Evolutionary conservation across 169 alveolate genomes (phyloP).

Genomic region (Theileria parva): DNA sequence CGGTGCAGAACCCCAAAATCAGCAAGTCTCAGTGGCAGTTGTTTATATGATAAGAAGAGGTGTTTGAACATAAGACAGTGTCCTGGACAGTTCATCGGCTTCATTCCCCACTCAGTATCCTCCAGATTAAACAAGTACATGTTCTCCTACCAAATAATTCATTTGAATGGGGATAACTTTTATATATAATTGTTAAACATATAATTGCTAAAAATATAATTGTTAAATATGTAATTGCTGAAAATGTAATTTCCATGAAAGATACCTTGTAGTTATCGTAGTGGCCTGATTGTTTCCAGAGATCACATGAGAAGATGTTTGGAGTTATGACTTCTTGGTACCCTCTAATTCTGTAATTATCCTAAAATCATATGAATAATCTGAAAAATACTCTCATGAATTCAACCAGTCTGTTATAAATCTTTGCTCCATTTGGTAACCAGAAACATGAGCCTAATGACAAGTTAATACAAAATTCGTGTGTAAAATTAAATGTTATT

Average conservation of each 20-base stretch:
- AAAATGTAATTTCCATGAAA: too few species aligned
- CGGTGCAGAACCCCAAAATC: slow-evolving; percentile 99
- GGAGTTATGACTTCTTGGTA: slow-evolving; percentile 96
- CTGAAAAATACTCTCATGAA: slow-evolving; percentile 91
- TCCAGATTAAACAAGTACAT: slow-evolving; percentile 92
- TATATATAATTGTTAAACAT: too few species aligned
- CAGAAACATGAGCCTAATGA: slow-evolving; percentile 91
- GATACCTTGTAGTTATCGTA: slow-evolving; percentile 88
- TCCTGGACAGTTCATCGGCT: slow-evolving; percentile 99
- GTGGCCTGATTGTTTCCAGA: slow-evolving; percentile 99
- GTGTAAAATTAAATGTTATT: neutral
- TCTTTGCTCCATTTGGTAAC: slow-evolving; percentile 95
- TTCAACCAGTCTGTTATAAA: slow-evolving; percentile 93
- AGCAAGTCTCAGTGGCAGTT: slow-evolving; percentile 96
- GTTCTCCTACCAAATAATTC: slow-evolving; percentile 48
- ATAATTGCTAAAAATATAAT: too few species aligned
- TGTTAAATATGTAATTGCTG: too few species aligned
- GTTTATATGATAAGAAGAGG: slow-evolving; percentile 90
- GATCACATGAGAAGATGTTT: slow-evolving; percentile 90
- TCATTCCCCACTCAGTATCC: slow-evolving; percentile 96
- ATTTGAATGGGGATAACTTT: neutral
- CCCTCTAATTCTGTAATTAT: slow-evolving; percentile 67
- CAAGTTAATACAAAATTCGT: too few species aligned
- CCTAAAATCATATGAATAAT: slow-evolving; percentile 4
- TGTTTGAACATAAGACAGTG: slow-evolving; percentile 94